These are phyloP conservation scores for Lentinus brumalis DNA, from an alignment of 768 basidiomycete genomes.

Conservation along the genomic window DNA sequence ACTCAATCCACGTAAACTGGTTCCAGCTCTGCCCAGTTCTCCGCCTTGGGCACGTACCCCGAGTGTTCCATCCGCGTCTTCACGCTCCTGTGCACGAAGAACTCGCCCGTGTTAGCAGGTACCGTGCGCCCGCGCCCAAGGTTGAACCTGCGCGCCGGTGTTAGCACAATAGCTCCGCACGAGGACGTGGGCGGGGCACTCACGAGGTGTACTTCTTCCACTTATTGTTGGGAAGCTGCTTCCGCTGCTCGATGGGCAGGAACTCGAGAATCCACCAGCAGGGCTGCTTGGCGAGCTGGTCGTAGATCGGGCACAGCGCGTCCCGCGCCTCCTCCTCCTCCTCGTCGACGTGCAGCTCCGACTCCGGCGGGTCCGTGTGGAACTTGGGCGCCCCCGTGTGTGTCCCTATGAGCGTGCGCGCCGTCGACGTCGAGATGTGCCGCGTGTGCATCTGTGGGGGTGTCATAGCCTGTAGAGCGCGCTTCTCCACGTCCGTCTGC, in stretches of 20 bases:
- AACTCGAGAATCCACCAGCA: slow-evolving; percentile 72
- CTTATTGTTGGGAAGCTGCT: slow-evolving; percentile 15
- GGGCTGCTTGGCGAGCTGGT: slow-evolving; percentile 48
- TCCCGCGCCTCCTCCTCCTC: slow-evolving; percentile 67
- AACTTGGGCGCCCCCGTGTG: not conserved
- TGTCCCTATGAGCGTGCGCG: slow-evolving; percentile 6
- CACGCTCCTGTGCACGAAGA: slow-evolving; percentile 31
- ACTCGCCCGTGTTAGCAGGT: slow-evolving; percentile 9
- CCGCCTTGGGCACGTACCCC: slow-evolving; percentile 34
- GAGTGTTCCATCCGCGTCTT: slow-evolving; percentile 28
- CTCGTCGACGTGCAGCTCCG: slow-evolving; percentile 33
- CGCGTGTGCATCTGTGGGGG: not conserved
- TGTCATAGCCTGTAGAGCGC: not conserved
- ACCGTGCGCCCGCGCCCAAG: slow-evolving; percentile 21
- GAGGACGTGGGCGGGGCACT: slow-evolving; percentile 11
- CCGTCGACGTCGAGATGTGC: slow-evolving; percentile 5
- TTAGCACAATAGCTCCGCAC: no score
- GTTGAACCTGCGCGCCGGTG: slow-evolving; percentile 20
- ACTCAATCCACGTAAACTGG: slow-evolving; percentile 18
- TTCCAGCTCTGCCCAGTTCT: slow-evolving; percentile 10
- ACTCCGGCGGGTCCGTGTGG: not conserved
- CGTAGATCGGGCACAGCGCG: slow-evolving; percentile 52
- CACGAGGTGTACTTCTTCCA: slow-evolving; percentile 23
- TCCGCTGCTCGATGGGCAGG: slow-evolving; percentile 34
- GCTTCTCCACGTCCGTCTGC: not conserved